Conservation (phyloP, 805 yeast genomes). For the Ogataea ganodermae region DNA sequence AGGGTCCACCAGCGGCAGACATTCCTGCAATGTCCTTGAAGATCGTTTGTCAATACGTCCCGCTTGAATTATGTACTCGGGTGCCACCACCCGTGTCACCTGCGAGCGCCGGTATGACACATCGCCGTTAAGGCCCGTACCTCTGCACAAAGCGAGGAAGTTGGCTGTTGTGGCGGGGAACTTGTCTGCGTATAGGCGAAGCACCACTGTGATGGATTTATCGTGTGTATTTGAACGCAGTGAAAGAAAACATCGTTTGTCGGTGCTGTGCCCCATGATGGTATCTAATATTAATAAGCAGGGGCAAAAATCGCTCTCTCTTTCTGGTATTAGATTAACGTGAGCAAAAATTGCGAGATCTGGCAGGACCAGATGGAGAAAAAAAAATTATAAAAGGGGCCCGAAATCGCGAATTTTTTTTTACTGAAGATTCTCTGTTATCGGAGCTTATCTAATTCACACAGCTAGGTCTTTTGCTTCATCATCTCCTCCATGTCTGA, state of each 20-base stretch:
- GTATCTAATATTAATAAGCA: background rate
- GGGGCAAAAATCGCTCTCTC: background rate
- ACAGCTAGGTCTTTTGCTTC: background rate
- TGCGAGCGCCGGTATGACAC: conserved; percentile 21
- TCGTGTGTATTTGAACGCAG: background rate
- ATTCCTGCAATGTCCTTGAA: background rate
- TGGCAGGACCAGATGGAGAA: background rate
- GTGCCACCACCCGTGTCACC: conserved; percentile 30
- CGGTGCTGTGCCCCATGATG: background rate
- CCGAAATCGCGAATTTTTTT: background rate
- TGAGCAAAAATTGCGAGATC: conserved; percentile 7
- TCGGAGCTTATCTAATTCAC: background rate
- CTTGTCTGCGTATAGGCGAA: conserved; percentile 13
- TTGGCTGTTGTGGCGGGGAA: conserved; percentile 19
- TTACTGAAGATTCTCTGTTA: background rate
- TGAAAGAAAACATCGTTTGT: conserved; percentile 7
- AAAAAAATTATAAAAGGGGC: background rate
- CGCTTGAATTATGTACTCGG: conserved; percentile 32
- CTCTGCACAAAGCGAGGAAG: conserved; percentile 18
- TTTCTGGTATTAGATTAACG: background rate
- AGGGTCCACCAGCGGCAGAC: conserved; percentile 9
- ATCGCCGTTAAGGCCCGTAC: conserved; percentile 10
- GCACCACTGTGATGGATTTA: conserved; percentile 9
- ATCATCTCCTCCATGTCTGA: conserved; percentile 39
- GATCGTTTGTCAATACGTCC: conserved; percentile 23